Conservation (phyloP, 106 monocot genomes). For the Apostasia shenzhenica region DNA sequence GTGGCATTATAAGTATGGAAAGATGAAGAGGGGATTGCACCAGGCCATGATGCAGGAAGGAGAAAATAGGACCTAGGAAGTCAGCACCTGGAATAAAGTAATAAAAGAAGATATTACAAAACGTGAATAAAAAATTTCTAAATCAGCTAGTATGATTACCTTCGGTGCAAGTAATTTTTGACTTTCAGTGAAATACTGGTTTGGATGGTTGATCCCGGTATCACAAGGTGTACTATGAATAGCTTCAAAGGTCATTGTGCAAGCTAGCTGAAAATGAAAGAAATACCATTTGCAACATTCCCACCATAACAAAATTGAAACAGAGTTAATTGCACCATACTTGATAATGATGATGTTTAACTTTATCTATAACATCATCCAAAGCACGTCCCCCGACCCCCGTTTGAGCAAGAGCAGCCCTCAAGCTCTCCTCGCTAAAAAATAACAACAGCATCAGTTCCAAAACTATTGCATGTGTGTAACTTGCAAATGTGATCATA, state of each 20-base stretch:
- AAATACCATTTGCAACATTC: not conserved
- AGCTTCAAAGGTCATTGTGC: slow-evolving; percentile 86
- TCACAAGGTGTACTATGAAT: slow-evolving; percentile 59
- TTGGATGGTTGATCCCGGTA: slow-evolving; percentile 64
- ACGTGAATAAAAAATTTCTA: not conserved
- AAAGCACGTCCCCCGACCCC: slow-evolving; percentile 52
- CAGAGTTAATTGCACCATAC: slow-evolving; percentile 12
- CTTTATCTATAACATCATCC: slow-evolving; percentile 93
- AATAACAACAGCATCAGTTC: not conserved
- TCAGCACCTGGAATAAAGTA: too few relatives aligned
- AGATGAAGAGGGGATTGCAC: too few relatives aligned
- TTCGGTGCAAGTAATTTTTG: slow-evolving; percentile 35
- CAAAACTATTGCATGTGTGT: too few relatives aligned
- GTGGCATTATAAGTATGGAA: too few relatives aligned
- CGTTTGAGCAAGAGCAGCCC: slow-evolving; percentile 83
- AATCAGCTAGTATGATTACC: slow-evolving; percentile 5
- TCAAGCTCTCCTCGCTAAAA: slow-evolving; percentile 73
- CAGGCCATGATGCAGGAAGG: too few relatives aligned
- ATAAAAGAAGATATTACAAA: not conserved
- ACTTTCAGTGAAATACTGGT: slow-evolving; percentile 49
- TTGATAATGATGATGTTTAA: slow-evolving; percentile 80
- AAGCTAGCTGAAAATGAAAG: slow-evolving; percentile 55
- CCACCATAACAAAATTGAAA: not conserved
- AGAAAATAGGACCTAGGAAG: too few relatives aligned
- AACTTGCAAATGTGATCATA: too few relatives aligned